A percentile compares a stretch with the other conserved stretches of the same genome.
phyloP scores from a whole-genome alignment of 2,329 filamentous ascomycete species.

The Paecilomyces niveus region DNA sequence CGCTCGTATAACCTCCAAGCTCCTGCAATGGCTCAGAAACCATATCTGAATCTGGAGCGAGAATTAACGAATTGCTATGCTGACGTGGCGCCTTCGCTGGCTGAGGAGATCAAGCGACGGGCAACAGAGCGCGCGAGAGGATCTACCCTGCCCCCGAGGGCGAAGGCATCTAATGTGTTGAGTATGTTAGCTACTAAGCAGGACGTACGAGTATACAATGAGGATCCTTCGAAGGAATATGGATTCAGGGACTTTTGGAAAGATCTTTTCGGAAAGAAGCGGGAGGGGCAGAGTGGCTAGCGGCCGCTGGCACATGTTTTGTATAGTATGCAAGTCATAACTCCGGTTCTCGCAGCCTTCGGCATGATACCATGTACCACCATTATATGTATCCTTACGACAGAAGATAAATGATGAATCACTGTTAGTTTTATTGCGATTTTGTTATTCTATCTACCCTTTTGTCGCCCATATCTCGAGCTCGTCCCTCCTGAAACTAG shows the following conservation, averaged over 20 bases:
- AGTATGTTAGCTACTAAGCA: constrained; percentile 48
- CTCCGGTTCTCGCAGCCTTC: neutral
- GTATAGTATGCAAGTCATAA: neutral
- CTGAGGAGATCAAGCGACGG: constrained; percentile 64
- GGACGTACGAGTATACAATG: constrained; percentile 62
- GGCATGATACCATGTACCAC: neutral
- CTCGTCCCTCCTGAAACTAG: no score
- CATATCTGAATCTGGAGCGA: constrained; percentile 76
- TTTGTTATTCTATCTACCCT: neutral
- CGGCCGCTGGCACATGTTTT: neutral
- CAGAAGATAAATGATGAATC: neutral
- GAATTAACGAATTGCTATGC: constrained; percentile 77
- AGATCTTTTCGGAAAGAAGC: constrained; percentile 56
- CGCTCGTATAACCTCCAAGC: constrained; percentile 94
- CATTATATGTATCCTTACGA: neutral
- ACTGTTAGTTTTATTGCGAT: neutral
- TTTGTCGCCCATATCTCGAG: no score
- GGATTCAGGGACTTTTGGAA: constrained; percentile 86
- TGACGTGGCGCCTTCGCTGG: constrained; percentile 72
- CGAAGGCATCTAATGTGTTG: constrained; percentile 48
- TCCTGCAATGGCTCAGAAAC: constrained; percentile 83
- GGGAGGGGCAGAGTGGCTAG: constrained; percentile 4
- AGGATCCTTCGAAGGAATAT: constrained; percentile 62
- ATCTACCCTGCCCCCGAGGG: constrained; percentile 20
- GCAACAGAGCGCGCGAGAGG: constrained; percentile 44